Evolutionary conservation across 306 rosid genomes (phyloP), one percentile per base, ranked within the genome.

Genomic region (Vigna trinervia): DNA sequence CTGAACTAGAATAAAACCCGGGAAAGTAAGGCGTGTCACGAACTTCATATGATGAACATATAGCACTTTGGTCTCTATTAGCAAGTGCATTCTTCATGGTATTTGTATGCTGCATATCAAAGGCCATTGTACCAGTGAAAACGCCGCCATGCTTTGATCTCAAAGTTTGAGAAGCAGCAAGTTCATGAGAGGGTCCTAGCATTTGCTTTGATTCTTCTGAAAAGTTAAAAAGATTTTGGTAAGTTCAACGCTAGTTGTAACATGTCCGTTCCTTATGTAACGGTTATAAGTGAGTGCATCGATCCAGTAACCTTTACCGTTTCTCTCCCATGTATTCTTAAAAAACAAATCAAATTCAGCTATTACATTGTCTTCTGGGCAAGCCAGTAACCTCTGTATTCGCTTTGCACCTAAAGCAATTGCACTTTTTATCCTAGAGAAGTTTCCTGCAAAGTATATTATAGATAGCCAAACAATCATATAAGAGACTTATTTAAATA

Each of bases 371-470:
- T 90, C 96, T 73, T 86, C 72, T 8, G 89, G 75, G 83, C 96
- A 90, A 43, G 87, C 77, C 57, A 92, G 77, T 78, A 94, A 81
- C 72, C 88, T 84, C 70, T 85, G 72, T 70, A 92, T 82, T 76
- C 73, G 60, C 80, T 86, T 77, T 76, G 90, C 90, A 53, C 98
- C 98, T 68, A 82, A 81, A 36, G 89, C 59, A 80, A 92, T 85
- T 66, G 98, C 98, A 84, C 90, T 90, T 81, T 81, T 90, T 72
- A 94, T 92, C 83, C 97, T 87, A 63, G 80, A 84, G 85, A 87
- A 90, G 78, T 85, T 90, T 66, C 92, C 98, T 94, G 89, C 1
- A 73, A 23, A 81, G 52, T 47, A 73, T 26, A 65, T 41, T 19
- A 64, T 41, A 65, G 20, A 80, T 38, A 36, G 41, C 8, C n/a